These are phyloP conservation scores for Vitis labrusca DNA, from an alignment of 164 flowering plant species.

Conservation along the genomic window DNA sequence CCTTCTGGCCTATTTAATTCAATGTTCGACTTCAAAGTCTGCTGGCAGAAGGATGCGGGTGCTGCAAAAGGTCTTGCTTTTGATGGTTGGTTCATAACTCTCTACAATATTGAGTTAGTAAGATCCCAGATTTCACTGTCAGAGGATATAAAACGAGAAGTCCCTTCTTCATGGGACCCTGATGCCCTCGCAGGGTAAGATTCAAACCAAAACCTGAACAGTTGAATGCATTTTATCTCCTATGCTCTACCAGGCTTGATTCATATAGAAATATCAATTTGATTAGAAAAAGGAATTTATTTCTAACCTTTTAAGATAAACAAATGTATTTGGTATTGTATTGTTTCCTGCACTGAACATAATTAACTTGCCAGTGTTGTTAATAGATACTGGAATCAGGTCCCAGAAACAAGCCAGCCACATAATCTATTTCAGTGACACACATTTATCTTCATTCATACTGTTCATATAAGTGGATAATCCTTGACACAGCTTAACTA, in stretches of 20 bases:
- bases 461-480: too few species aligned
- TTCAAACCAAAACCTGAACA: neutral
- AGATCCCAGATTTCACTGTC: constrained; percentile 54
- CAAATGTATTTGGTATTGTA: too few species aligned
- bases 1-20: constrained; percentile 76
- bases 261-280: neutral
- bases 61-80: constrained; percentile 64
- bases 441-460: too few species aligned
- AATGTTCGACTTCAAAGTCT: constrained; percentile 62
- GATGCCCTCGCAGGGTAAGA: constrained; percentile 79
- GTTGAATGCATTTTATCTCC: neutral
- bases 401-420: neutral
- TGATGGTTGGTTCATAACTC: constrained; percentile 79
- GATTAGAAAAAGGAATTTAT: too few species aligned
- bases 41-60: constrained; percentile 84
- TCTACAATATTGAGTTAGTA: constrained; percentile 70
- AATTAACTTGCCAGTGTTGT: too few species aligned
- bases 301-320: too few species aligned
- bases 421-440: neutral
- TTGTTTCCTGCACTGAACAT: too few species aligned
- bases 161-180: constrained; percentile 90
- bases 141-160: constrained; percentile 60
- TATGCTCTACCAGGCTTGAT: neutral
- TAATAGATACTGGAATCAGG: neutral
- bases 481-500: too few species aligned